Conservation (phyloP, 2,329 filamentous ascomycete species). For the Colletotrichum navitas region DNA sequence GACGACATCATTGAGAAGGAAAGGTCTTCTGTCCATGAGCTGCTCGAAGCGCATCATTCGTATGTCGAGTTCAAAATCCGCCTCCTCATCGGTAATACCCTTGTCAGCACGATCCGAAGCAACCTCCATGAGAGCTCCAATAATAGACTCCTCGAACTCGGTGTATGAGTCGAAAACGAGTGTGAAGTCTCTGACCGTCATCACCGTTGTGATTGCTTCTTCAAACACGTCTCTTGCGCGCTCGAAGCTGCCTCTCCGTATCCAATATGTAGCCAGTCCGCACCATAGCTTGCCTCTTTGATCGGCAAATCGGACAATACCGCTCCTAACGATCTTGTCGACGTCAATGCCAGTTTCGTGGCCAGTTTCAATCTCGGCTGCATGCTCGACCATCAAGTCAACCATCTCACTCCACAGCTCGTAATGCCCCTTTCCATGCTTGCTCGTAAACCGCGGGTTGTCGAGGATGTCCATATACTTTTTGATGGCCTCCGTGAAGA, state of each 20-base stretch:
- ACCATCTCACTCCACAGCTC: slow-evolving; percentile 99
- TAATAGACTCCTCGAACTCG: slow-evolving; percentile 97
- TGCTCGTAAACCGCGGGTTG: slow-evolving; percentile 90
- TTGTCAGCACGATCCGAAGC: slow-evolving; percentile 85
- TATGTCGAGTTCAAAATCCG: slow-evolving; percentile 95
- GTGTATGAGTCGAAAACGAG: slow-evolving; percentile 96
- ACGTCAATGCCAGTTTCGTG: slow-evolving; percentile 88
- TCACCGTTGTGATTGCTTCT: slow-evolving; percentile 95
- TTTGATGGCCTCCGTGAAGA: slow-evolving; percentile 92
- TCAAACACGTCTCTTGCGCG: slow-evolving; percentile 93
- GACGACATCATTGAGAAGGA: slow-evolving; percentile 95
- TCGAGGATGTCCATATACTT: slow-evolving; percentile 94
- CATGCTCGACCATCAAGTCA: slow-evolving; percentile 91
- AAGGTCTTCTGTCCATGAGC: slow-evolving; percentile 95
- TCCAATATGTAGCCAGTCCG: slow-evolving; percentile 96
- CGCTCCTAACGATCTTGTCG: slow-evolving; percentile 91
- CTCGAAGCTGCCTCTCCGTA: slow-evolving; percentile 91
- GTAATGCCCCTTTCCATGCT: slow-evolving; percentile 93
- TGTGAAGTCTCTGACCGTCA: slow-evolving; percentile 98
- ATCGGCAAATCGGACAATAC: slow-evolving; percentile 90
- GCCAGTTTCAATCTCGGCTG: slow-evolving; percentile 84
- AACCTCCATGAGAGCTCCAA: slow-evolving; percentile 89
- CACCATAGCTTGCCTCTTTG: slow-evolving; percentile 96
- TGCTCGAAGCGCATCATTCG: slow-evolving; percentile 98
- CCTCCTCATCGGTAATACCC: slow-evolving; percentile 81